These are phyloP conservation scores for Colletotrichum sp. DNA, from an alignment of 2,329 filamentous ascomycete genomes.

Conservation along the genomic window DNA sequence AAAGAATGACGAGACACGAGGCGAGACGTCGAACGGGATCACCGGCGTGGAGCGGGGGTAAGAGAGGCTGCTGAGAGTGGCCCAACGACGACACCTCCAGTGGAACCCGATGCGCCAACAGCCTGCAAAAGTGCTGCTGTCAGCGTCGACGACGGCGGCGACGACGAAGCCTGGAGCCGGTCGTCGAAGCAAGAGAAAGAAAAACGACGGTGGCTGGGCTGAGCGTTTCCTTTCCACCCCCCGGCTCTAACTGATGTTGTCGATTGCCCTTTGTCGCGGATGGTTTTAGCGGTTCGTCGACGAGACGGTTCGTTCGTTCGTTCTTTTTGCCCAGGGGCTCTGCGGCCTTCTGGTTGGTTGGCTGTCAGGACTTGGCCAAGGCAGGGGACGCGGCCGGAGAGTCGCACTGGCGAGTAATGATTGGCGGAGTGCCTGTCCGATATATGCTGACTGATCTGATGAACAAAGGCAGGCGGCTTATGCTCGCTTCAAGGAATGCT, in stretches of 20 bases:
- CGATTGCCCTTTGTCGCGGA: background rate
- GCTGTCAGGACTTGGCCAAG: background rate
- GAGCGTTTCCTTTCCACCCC: background rate
- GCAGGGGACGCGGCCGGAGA: background rate
- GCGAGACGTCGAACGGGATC: background rate
- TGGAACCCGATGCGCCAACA: background rate
- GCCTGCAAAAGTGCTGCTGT: background rate
- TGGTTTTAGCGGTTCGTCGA: background rate
- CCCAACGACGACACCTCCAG: background rate
- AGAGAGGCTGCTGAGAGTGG: background rate
- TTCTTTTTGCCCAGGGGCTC: background rate
- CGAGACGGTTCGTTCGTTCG: background rate
- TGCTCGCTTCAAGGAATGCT: background rate
- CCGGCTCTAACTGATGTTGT: background rate
- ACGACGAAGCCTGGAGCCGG: background rate
- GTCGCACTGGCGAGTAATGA: slow-evolving; percentile 11
- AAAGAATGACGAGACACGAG: slow-evolving; percentile 4
- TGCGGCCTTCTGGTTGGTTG: background rate
- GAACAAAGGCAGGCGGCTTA: background rate
- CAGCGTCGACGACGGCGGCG: background rate
- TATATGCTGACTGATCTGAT: background rate
- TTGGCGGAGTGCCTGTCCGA: background rate
- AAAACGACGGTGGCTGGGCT: background rate
- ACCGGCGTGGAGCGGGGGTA: background rate
- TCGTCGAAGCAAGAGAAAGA: background rate